Percentiles rank a stretch among this genome's conserved stretches.
Conservation (phyloP, 2,329 filamentous ascomycete genomes). For the Arthrinium puccinioides region DNA sequence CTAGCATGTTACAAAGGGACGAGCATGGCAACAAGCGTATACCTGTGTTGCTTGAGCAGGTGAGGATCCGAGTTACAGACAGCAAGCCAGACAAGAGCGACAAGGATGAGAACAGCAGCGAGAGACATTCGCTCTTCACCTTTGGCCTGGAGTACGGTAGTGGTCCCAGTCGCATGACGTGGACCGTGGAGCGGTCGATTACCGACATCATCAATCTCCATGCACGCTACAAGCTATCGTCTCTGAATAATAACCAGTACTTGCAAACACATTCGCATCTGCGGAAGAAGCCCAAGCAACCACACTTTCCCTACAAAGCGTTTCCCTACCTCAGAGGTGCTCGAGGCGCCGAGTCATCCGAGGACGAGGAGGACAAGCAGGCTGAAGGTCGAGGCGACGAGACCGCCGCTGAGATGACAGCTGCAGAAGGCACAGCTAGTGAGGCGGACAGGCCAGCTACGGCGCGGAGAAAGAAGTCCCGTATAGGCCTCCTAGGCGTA, state of each 20-base stretch:
- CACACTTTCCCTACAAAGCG: slow-evolving; percentile 80
- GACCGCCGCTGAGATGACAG: slow-evolving; percentile 29
- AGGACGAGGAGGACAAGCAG: slow-evolving; percentile 56
- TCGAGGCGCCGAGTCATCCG: slow-evolving; percentile 65
- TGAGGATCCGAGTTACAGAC: slow-evolving; percentile 81
- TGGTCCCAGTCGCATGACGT: slow-evolving; percentile 92
- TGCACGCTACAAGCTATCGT: slow-evolving; percentile 83
- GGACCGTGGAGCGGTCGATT: slow-evolving; percentile 82
- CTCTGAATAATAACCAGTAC: slow-evolving; percentile 70
- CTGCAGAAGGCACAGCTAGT: slow-evolving; percentile 59
- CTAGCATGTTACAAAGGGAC: slow-evolving; percentile 96
- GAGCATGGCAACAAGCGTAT: slow-evolving; percentile 94
- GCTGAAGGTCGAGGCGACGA: slow-evolving; percentile 29
- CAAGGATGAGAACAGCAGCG: slow-evolving; percentile 52
- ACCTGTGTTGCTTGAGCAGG: slow-evolving; percentile 87
- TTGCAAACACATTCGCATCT: slow-evolving; percentile 60
- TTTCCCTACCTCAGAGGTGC: slow-evolving; percentile 85
- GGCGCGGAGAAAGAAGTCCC: slow-evolving; percentile 39
- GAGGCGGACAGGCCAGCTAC: slow-evolving; percentile 52
- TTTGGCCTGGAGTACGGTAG: slow-evolving; percentile 96
- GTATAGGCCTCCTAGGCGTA: slow-evolving; percentile 40
- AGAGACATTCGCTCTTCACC: slow-evolving; percentile 77
- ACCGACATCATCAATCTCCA: slow-evolving; percentile 90
- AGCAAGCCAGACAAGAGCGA: slow-evolving; percentile 62
- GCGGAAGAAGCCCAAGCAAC: slow-evolving; percentile 69